A percentile compares a stretch with the other conserved stretches of the same genome.
phyloP scores from a whole-genome alignment of 1,284 basidiomycete species.

The Naganishia sp. region DNA sequence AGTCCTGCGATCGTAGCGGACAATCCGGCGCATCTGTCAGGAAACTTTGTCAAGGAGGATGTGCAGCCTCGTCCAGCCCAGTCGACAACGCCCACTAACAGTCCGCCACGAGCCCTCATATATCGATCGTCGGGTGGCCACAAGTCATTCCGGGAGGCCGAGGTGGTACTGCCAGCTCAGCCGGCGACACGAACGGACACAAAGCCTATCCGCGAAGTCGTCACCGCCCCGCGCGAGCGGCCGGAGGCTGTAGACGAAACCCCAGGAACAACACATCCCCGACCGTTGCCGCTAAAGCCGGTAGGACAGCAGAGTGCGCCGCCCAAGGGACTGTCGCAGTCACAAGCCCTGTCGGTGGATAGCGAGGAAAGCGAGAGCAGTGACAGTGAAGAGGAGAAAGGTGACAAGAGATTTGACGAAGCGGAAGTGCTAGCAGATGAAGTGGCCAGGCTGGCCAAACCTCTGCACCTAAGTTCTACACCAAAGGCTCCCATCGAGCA shows the following conservation, averaged over 20 bases:
- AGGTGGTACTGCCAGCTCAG: neutral
- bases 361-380: constrained; percentile 18
- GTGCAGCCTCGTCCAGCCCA: too few species aligned
- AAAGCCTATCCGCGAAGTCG: neutral
- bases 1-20: too few species aligned
- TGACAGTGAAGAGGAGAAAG: constrained; percentile 8
- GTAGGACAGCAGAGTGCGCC: neutral
- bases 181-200: too few species aligned
- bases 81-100: constrained; percentile 16
- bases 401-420: constrained; percentile 28
- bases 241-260: neutral
- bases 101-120: neutral
- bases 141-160: neutral
- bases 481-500: neutral
- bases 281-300: neutral
- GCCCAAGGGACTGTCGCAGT: constrained; percentile 20
- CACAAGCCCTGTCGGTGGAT: constrained; percentile 12
- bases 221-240: too few species aligned
- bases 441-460: constrained; percentile 25
- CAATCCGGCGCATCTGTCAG: too few species aligned
- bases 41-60: too few species aligned
- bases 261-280: neutral
- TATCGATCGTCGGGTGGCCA: constrained; percentile 19
- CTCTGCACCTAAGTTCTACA: constrained; percentile 5
- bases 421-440: constrained; percentile 27